Conservation (phyloP, 371 early-diverging fungal species). For the Dinochytrium kinnereticum region DNA sequence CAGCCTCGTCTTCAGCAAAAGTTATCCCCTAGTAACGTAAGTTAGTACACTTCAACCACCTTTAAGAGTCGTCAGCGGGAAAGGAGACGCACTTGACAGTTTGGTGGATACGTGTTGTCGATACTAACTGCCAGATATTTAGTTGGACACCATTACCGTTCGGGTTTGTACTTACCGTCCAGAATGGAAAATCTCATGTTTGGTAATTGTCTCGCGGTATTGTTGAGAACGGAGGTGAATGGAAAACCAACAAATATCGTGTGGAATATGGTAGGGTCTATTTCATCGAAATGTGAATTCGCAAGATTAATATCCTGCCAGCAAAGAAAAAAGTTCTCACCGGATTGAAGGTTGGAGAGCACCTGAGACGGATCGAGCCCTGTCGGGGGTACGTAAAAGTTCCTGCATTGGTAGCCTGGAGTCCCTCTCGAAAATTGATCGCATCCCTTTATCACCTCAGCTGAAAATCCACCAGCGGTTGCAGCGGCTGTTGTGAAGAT, state of each 20-base stretch:
- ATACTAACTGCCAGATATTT: background rate
- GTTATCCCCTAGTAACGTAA: conserved; percentile 9
- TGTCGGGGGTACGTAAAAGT: background rate
- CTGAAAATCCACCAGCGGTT: too few relatives aligned
- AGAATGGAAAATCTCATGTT: background rate
- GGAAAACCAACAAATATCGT: background rate
- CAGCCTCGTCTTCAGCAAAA: conserved; percentile 27
- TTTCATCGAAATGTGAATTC: background rate
- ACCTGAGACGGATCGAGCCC: background rate
- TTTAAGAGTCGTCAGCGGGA: background rate
- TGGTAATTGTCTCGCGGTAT: background rate
- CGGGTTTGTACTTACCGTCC: background rate
- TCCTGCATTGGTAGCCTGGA: background rate
- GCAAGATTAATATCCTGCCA: background rate
- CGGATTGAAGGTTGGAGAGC: background rate
- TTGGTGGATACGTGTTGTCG: background rate
- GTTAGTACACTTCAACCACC: too few relatives aligned
- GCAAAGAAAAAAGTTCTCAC: background rate
- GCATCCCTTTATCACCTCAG: background rate
- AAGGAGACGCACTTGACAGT: background rate
- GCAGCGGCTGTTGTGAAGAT: too few relatives aligned
- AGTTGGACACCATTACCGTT: background rate
- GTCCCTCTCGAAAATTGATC: background rate
- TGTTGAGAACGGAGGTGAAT: background rate
- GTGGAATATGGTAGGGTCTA: background rate